Evolutionary conservation across 805 yeast genomes (phyloP), one percentile per base, ranked within the genome.

Genomic region (Candida maesae): DNA sequence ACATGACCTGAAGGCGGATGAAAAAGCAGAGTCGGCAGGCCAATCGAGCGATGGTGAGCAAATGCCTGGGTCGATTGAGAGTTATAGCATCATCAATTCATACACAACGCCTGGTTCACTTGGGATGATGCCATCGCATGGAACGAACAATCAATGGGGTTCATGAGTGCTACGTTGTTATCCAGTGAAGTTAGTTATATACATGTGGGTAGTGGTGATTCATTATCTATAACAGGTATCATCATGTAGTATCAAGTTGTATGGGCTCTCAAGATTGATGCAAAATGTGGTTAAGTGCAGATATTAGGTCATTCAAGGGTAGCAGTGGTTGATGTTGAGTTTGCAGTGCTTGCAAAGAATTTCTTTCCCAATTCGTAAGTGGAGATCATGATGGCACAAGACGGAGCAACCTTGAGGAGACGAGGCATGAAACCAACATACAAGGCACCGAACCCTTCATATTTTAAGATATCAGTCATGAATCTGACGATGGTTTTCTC

Each of bases 321-420:
- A n/a, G n/a, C n/a, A n/a, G n/a, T n/a, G n/a, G n/a, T 5, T 9
- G 28, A 25, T 9, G 28, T 9, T 10, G 28, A 25, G 11, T 12
- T 16, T 5, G 39, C n/a, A n/a, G n/a, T n/a, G n/a, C 41, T 32
- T 7, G 55, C 43, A 45, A 76, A 74, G 27, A 79, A 58, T 42
- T 77, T 76, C 62, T 93, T 93, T 20, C 95, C 84, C 33, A 90
- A 68, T 60, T 93, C 99, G 60, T 93, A 93, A 29, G 93, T 83
- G 11, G 97, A 87, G 33, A 93, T 89, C 99, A 93, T 93, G 28
- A 93, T 91, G 2, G 99, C 99, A 72, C 99, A 93, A 13, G 96
- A 81, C 10, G 99, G 98, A 0, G 97, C 96, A 20, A 93, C 84
- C 59, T 93, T 93, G 60, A 91, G 65, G 7, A 91, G 76, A 49